These are phyloP conservation scores for Balamuthia mandrillaris DNA, from an alignment of 208 protist species.

Conservation along the genomic window DNA sequence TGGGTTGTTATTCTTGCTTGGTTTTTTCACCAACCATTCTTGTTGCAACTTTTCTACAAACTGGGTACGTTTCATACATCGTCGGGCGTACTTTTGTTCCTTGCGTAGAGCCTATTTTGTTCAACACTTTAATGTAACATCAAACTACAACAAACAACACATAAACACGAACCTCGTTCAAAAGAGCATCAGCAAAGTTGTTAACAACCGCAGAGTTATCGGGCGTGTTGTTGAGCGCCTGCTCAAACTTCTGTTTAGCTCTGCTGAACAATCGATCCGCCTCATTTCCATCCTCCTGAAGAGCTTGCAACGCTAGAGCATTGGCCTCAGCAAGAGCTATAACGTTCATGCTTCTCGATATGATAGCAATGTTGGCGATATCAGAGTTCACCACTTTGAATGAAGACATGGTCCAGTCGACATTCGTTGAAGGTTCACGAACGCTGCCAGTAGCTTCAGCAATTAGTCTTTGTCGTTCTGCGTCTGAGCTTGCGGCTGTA, in stretches of 20 bases:
- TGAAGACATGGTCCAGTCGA: neutral
- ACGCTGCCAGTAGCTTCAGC: too few relatives aligned
- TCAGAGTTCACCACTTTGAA: slow-evolving; percentile 21
- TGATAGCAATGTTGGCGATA: neutral
- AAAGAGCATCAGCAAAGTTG: neutral
- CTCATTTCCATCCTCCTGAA: slow-evolving; percentile 9
- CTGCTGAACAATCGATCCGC: slow-evolving; percentile 13
- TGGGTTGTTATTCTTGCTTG: neutral
- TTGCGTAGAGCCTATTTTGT: neutral
- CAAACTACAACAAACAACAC: neutral
- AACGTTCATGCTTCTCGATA: neutral
- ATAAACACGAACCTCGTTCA: neutral
- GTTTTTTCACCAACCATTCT: neutral
- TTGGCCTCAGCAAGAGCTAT: slow-evolving; percentile 11
- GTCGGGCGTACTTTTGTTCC: neutral
- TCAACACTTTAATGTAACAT: neutral
- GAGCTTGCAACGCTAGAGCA: neutral
- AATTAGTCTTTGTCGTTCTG: too few relatives aligned
- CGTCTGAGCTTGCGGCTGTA: too few relatives aligned
- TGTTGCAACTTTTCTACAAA: too few relatives aligned
- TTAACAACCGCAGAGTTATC: neutral
- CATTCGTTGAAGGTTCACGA: too few relatives aligned
- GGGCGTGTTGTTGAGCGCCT: neutral
- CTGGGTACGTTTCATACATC: too few relatives aligned
- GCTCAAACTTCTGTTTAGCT: neutral